Conservation (phyloP, 2,329 filamentous ascomycete species). For the Diaporthe sp. region DNA sequence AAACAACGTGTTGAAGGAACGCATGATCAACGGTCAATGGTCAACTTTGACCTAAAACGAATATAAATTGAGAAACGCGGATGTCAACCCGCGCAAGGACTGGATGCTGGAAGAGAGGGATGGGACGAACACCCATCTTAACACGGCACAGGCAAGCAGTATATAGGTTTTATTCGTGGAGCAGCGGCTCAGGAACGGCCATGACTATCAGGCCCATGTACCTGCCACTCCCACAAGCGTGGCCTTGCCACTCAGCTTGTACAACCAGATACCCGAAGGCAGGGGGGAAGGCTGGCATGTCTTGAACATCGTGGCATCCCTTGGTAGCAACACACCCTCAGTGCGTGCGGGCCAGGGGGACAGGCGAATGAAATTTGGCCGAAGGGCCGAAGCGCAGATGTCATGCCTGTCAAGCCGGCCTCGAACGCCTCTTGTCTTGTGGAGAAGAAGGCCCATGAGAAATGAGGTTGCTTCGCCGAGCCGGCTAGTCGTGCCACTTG, state of each 20-base stretch:
- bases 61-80: slow-evolving; percentile 30
- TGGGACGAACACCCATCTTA: slow-evolving; percentile 36
- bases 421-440: slow-evolving; percentile 23
- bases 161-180: slow-evolving; percentile 32
- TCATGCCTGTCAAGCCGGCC: slow-evolving; percentile 16
- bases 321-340: slow-evolving; percentile 32
- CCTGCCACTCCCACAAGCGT: slow-evolving; percentile 30
- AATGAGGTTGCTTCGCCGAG: slow-evolving; percentile 10
- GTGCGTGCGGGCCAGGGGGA: slow-evolving; percentile 26
- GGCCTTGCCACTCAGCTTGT: slow-evolving; percentile 10
- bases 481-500: slow-evolving; percentile 31
- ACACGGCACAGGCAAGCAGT: slow-evolving; percentile 25
- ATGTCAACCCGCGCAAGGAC: slow-evolving; percentile 3
- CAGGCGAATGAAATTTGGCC: slow-evolving; percentile 25
- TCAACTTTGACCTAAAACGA: slow-evolving; percentile 23
- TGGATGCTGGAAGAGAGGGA: not conserved
- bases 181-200: not conserved
- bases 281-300: slow-evolving; percentile 34
- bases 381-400: slow-evolving; percentile 21
- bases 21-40: slow-evolving; percentile 43
- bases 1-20: slow-evolving; percentile 44
- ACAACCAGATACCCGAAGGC: slow-evolving; percentile 30
- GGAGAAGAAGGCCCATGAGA: slow-evolving; percentile 10
- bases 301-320: slow-evolving; percentile 36
- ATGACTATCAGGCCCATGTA: slow-evolving; percentile 6